These are phyloP conservation scores for Coemansia guatemalensis DNA, from an alignment of 192 early-diverging fungal genomes.

Conservation along the genomic window DNA sequence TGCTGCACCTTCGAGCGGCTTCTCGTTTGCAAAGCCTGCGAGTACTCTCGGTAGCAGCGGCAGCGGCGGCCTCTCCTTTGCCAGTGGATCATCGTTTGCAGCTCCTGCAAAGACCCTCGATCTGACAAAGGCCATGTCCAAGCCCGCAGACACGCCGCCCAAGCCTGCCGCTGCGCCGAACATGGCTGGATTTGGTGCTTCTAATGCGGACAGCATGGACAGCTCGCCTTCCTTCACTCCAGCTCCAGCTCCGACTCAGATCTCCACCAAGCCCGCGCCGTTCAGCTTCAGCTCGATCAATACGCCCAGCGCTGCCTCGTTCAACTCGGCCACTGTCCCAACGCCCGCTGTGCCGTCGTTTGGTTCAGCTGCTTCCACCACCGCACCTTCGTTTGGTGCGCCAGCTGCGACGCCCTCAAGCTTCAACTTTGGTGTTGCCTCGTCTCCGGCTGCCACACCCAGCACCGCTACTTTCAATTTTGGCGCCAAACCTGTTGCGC, in stretches of 20 bases:
- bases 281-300: conserved; percentile 33
- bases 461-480: conserved; percentile 23
- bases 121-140: conserved; percentile 13
- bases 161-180: conserved; percentile 1
- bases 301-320: conserved; percentile 48
- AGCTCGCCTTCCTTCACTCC: conserved; percentile 2
- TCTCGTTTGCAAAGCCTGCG: conserved; percentile 26
- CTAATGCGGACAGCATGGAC: conserved; percentile 14
- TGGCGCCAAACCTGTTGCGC: conserved; percentile 17
- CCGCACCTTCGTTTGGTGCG: conserved; percentile 36
- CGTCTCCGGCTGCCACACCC: conserved; percentile 30
- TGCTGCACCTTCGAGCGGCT: conserved; percentile 2
- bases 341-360: conserved; percentile 40
- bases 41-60: not conserved
- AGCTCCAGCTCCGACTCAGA: not conserved
- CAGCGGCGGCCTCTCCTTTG: conserved; percentile 14
- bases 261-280: conserved; percentile 11
- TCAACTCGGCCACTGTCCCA: conserved; percentile 30
- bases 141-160: conserved; percentile 7
- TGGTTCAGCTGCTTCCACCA: conserved; percentile 5
- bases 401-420: conserved; percentile 33
- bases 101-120: conserved; percentile 34
- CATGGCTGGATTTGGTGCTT: conserved; percentile 14
- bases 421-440: conserved; percentile 34
- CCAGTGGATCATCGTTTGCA: conserved; percentile 8